phyloP scores from a whole-genome alignment of 805 yeast species.

The Jamesozyma rosinii region DNA sequence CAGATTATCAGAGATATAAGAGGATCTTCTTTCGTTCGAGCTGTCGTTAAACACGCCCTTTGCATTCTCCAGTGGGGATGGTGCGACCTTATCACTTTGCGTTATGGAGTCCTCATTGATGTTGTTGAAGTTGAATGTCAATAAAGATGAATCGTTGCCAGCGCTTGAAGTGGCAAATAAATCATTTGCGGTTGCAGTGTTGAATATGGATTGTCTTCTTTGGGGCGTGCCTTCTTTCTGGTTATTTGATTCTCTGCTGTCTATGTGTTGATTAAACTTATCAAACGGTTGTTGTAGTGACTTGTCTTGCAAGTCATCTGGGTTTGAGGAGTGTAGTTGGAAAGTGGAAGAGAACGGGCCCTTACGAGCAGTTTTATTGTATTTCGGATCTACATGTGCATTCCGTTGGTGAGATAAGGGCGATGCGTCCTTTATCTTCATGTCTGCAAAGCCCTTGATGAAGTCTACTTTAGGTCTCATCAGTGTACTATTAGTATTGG shows the following conservation, averaged over 20 bases:
- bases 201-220: constrained; percentile 13
- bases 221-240: not conserved
- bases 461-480: constrained; percentile 15
- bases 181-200: constrained; percentile 1
- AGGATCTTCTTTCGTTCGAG: constrained; percentile 53
- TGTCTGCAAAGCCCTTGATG: constrained; percentile 18
- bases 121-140: not conserved
- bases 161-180: not conserved
- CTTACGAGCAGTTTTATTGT: not conserved
- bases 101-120: not conserved
- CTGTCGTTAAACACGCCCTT: not conserved
- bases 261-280: not conserved
- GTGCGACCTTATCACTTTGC: not conserved
- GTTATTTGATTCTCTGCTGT: not conserved
- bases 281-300: not conserved
- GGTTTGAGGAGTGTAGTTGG: not conserved
- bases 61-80: not conserved
- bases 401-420: not conserved
- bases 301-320: not conserved
- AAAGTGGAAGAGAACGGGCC: not conserved
- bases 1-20: constrained; percentile 60
- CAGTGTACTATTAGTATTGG: not conserved
- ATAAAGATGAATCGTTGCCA: not conserved
- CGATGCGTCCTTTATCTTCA: not conserved
- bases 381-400: not conserved